These are phyloP conservation scores for Piromyces sp. DNA, from an alignment of 192 early-diverging fungal genomes.

Conservation along the genomic window DNA sequence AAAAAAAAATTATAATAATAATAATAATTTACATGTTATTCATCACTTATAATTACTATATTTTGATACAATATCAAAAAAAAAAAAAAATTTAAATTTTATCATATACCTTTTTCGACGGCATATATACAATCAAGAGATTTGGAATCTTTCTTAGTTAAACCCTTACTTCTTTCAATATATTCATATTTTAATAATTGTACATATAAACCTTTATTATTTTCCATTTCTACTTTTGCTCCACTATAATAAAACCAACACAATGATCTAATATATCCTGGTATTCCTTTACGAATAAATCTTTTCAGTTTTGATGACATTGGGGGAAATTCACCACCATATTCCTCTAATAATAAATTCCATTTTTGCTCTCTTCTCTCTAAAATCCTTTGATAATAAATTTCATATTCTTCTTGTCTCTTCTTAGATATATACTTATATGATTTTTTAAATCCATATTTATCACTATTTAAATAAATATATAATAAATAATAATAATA, in stretches of 20 bases:
- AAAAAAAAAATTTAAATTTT: slow-evolving; percentile 6
- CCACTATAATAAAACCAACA: slow-evolving; percentile 58
- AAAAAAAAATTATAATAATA: too few species aligned
- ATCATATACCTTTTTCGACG: slow-evolving; percentile 1
- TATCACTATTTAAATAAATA: neutral
- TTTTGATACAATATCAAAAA: neutral
- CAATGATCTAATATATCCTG: slow-evolving; percentile 43
- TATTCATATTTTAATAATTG: neutral
- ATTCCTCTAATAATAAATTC: neutral
- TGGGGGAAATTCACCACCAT: neutral
- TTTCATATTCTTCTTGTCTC: neutral
- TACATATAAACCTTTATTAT: slow-evolving; percentile 38
- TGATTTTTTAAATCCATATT: neutral
- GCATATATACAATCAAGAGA: neutral
- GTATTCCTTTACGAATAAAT: slow-evolving; percentile 64
- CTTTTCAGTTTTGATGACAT: slow-evolving; percentile 32
- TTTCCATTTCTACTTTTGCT: slow-evolving; percentile 31
- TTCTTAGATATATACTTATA: neutral
- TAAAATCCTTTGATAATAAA: neutral
- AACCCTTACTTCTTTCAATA: slow-evolving; percentile 19
- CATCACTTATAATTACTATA: too few species aligned
- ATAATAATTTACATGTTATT: too few species aligned
- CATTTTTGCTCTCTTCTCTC: neutral
- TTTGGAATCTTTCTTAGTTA: slow-evolving; percentile 6
- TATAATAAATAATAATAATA: neutral